Conservation (phyloP, 192 early-diverging fungal species). For the Coemansia sp. region DNA sequence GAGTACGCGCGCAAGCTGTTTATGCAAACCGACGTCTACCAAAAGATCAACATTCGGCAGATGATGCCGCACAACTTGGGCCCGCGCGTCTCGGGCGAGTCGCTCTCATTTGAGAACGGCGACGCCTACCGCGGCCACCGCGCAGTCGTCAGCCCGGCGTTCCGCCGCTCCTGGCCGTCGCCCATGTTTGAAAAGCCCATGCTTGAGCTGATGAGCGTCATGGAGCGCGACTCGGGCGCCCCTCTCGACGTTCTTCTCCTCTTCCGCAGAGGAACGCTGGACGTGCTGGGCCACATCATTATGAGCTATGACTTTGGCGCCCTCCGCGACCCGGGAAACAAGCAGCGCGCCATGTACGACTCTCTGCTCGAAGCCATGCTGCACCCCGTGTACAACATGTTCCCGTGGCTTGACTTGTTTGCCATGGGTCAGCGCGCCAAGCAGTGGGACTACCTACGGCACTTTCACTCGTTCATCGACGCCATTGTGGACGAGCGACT, state of each 20-base stretch:
- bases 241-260: constrained; percentile 43
- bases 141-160: constrained; percentile 54
- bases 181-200: constrained; percentile 42
- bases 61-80: constrained; percentile 52
- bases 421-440: constrained; percentile 42
- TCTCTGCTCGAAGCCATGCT: constrained; percentile 50
- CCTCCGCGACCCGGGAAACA: constrained; percentile 45
- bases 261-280: constrained; percentile 59
- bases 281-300: constrained; percentile 60
- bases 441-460: constrained; percentile 43
- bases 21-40: constrained; percentile 52
- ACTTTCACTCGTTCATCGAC: constrained; percentile 55
- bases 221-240: constrained; percentile 35
- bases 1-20: constrained; percentile 54
- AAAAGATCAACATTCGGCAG: constrained; percentile 45
- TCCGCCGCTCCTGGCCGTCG: constrained; percentile 55
- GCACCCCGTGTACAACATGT: constrained; percentile 56
- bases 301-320: constrained; percentile 63
- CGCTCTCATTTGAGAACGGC: constrained; percentile 53
- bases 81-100: constrained; percentile 45
- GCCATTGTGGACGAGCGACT: constrained; percentile 41
- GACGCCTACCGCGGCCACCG: constrained; percentile 54
- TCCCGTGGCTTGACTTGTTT: constrained; percentile 57
- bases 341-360: constrained; percentile 54
- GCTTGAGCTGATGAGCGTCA: constrained; percentile 44